Conservation (phyloP, 805 yeast genomes). For the Ogataea kodamae region DNA sequence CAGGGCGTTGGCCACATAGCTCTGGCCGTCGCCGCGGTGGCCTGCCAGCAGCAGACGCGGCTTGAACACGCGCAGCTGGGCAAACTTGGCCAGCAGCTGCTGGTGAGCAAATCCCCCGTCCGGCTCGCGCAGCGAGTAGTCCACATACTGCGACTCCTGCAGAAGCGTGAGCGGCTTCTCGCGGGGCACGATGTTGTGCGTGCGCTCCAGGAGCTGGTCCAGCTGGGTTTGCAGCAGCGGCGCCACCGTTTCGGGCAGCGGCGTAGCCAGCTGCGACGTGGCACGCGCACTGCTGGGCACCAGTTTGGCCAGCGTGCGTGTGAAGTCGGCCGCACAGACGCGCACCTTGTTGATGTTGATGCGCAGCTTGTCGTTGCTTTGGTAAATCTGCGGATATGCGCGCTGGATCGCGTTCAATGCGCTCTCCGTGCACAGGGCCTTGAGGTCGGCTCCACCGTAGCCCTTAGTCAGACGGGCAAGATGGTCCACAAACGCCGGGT, state of each 20-base stretch:
- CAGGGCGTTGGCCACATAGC: constrained; percentile 77
- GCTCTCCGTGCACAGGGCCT: constrained; percentile 94
- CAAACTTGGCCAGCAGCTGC: constrained; percentile 45
- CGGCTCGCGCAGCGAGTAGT: constrained; percentile 40
- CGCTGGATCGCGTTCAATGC: constrained; percentile 90
- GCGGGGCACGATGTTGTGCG: constrained; percentile 62
- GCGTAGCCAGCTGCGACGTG: constrained; percentile 62
- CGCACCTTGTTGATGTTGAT: constrained; percentile 69
- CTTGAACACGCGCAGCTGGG: constrained; percentile 59
- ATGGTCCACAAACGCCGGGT: constrained; percentile 53
- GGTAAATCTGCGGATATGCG: constrained; percentile 88
- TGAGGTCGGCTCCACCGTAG: constrained; percentile 95
- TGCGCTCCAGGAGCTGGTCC: constrained; percentile 39
- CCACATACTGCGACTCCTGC: constrained; percentile 67
- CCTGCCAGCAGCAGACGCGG: constrained; percentile 82
- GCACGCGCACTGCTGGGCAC: constrained; percentile 92
- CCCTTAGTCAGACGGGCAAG: constrained; percentile 87
- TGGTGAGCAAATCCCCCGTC: constrained; percentile 71
- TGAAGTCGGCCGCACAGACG: constrained; percentile 80
- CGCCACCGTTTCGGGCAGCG: constrained; percentile 69
- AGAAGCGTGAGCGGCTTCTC: constrained; percentile 51
- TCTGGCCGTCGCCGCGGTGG: constrained; percentile 77
- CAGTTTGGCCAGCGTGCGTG: constrained; percentile 78
- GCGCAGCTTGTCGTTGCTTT: constrained; percentile 63
- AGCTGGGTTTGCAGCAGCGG: constrained; percentile 60